A percentile compares a stretch with the other conserved stretches of the same genome.
Conservation (phyloP, 1,284 basidiomycete species). For the Pterula multifida region DNA sequence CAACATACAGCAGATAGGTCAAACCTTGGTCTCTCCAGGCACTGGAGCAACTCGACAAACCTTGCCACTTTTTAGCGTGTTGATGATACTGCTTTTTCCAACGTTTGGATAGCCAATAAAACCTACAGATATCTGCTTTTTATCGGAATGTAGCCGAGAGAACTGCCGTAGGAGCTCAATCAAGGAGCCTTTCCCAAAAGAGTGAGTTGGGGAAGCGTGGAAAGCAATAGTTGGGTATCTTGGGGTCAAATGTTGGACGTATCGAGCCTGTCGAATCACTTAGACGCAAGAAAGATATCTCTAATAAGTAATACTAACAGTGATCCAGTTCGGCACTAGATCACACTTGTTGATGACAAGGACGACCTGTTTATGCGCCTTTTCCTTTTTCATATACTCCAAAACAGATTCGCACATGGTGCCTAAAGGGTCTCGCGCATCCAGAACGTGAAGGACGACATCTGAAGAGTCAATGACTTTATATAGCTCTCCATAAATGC, state of each 20-base stretch:
- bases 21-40: conserved; percentile 93
- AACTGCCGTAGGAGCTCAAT: conserved; percentile 97
- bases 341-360: conserved; percentile 98
- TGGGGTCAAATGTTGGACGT: conserved; percentile 92
- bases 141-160: conserved; percentile 93
- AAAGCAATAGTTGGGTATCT: conserved; percentile 95
- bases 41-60: conserved; percentile 96
- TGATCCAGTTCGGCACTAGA: conserved; percentile 97
- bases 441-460: conserved; percentile 91
- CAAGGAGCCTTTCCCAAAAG: conserved; percentile 96
- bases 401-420: conserved; percentile 96
- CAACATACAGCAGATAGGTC: conserved; percentile 9
- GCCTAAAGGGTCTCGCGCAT: conserved; percentile 92
- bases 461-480: conserved; percentile 99
- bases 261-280: conserved; percentile 62
- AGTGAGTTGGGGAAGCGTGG: conserved; percentile 98
- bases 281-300: conserved; percentile 4
- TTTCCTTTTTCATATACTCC: conserved; percentile 92
- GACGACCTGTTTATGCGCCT: conserved; percentile 94
- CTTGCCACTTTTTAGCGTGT: conserved; percentile 97
- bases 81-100: conserved; percentile 95
- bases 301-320: conserved; percentile 36
- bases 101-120: conserved; percentile 99
- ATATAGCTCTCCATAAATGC: conserved; percentile 98
- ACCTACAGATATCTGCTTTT: conserved; percentile 98